These are phyloP conservation scores for Sphagnum tenellum DNA, from an alignment of 225 moss, liverwort and hornwort genomes.

Conservation along the genomic window DNA sequence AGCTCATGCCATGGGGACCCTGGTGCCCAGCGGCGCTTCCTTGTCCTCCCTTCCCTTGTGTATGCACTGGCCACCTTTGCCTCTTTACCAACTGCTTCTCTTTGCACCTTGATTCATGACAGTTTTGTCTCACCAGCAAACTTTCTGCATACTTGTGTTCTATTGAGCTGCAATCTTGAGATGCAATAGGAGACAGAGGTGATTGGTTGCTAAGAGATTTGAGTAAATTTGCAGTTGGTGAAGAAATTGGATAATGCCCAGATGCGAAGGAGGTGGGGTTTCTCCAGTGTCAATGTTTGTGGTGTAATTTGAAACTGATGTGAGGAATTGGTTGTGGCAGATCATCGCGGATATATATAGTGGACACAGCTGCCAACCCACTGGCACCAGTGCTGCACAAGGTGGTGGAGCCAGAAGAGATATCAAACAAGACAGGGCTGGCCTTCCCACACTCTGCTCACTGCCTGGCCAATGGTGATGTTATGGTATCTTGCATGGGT, in stretches of 20 bases:
- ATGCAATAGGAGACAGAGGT: too few relatives aligned
- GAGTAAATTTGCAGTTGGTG: neutral
- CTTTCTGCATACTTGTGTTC: neutral
- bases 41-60: constrained; percentile 81
- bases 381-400: constrained; percentile 77
- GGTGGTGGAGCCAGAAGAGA: constrained; percentile 77
- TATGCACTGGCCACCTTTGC: constrained; percentile 17
- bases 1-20: constrained; percentile 88
- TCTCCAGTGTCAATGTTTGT: neutral
- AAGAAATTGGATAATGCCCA: neutral
- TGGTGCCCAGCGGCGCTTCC: constrained; percentile 79
- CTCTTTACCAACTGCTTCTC: neutral
- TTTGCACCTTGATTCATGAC: neutral
- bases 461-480: constrained; percentile 91
- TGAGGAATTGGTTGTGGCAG: constrained; percentile 24
- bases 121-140: too few relatives aligned
- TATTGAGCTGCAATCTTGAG: neutral
- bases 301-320: neutral
- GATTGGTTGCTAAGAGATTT: neutral
- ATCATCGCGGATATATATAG: constrained; percentile 78
- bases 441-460: constrained; percentile 98
- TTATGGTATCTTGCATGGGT: constrained; percentile 84
- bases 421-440: constrained; percentile 63
- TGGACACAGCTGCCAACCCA: constrained; percentile 75
- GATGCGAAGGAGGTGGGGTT: too few relatives aligned